Evolutionary conservation across 1,284 basidiomycete genomes (phyloP), one percentile per base, ranked within the genome.

Genomic region (Rhodotorula sp.): DNA sequence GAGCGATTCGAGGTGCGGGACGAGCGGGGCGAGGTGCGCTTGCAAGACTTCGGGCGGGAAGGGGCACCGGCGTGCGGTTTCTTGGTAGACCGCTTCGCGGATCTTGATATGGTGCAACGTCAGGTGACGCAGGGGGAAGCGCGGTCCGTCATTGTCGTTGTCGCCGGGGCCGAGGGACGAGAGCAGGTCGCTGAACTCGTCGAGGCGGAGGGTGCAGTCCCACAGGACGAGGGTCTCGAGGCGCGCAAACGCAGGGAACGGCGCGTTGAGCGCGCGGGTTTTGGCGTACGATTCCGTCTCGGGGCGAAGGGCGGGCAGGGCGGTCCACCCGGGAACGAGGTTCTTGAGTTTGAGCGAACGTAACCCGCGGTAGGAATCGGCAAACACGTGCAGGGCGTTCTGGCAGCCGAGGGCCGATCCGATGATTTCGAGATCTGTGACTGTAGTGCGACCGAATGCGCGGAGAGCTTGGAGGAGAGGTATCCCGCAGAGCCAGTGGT

Each of bases 1-100:
- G 34, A 68, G 58, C 18, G 67, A 19, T 7, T n/a, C 34, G 56
- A 68, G 67, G 43, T 54, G 7, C 19, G 67, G 57, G n/a, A 68
- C 28, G 49, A 68, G 58, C 43, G 67, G 67, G 21, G n/a, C 12
- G 43, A 68, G 57, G 18, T 28, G 21, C 6, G 57, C 18, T 38
- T 55, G 26, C 43, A 68, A 62, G 28, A 19, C 7, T 4, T 14
- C 3, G 2, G 57, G 50, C 2, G 26, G n/a, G 62, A 68, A 64
- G n/a, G 67, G 43, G 57, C 60, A 8, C 38, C 15, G n/a, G 8
- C 58, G 58, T n/a, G 58, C 26, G 43, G 15, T 16, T 23, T 23
- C 23, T 23, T 47, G 10, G 23, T 3, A 16, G 7, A 47, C 31
- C 7, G 2, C 43, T 59, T 55, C 10, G 56, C 26, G 55, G 57